Evolutionary conservation across 371 early-diverging fungal species (phyloP).

Genomic region (Nematocida sp.): DNA sequence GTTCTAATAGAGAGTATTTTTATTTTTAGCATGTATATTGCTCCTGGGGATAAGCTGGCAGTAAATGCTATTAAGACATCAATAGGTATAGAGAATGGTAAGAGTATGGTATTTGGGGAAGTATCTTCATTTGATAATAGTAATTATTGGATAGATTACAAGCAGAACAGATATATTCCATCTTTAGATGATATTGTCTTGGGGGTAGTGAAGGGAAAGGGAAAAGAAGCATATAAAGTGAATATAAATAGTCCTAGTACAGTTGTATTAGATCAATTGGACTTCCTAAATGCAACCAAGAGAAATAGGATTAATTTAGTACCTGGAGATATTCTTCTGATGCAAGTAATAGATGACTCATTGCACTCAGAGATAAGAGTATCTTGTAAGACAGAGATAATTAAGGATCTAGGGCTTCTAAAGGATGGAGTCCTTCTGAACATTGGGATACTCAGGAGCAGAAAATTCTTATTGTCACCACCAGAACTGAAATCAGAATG

Average conservation of each 20-base stretch:
- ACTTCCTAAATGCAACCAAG: constrained; percentile 63
- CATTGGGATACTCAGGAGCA: constrained; percentile 51
- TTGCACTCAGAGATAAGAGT: constrained; percentile 50
- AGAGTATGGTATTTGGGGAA: neutral
- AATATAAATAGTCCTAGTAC: constrained; percentile 34
- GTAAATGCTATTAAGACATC: neutral
- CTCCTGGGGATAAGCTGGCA: constrained; percentile 2
- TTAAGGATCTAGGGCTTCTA: constrained; percentile 56
- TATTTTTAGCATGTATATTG: constrained; percentile 26
- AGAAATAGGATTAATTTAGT: constrained; percentile 59
- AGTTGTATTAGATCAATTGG: constrained; percentile 56
- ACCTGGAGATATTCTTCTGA: constrained; percentile 53
- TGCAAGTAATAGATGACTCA: constrained; percentile 47
- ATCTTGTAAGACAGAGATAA: constrained; percentile 49
- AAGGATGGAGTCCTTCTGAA: constrained; percentile 51
- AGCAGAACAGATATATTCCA: constrained; percentile 47
- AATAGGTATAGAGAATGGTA: constrained; percentile 6
- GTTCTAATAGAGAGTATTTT: no score
- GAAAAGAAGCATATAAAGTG: constrained; percentile 55
- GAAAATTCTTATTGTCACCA: constrained; percentile 32
- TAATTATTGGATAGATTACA: constrained; percentile 44
- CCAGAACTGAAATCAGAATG: constrained; percentile 24
- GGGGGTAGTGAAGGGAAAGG: constrained; percentile 53
- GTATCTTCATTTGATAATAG: neutral
- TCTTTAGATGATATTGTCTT: constrained; percentile 59